Percentiles rank a stretch among this genome's conserved stretches.
Conservation (phyloP, 192 early-diverging fungal species). For the Diversispora epigaea region DNA sequence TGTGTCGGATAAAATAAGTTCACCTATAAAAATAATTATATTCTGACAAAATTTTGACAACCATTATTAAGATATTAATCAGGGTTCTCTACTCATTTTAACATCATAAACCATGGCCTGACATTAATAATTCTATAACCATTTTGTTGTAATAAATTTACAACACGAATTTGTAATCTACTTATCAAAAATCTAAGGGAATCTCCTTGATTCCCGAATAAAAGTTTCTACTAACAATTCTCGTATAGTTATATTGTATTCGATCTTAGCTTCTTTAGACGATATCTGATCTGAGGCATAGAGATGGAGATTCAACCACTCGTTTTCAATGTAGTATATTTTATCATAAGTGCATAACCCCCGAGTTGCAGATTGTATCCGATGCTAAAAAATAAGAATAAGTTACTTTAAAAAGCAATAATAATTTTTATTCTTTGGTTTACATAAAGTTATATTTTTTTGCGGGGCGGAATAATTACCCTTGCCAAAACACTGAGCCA, state of each 20-base stretch:
- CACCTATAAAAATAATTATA: slow-evolving; percentile 5
- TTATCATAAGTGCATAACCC: slow-evolving; percentile 8
- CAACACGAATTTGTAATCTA: neutral
- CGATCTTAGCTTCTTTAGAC: neutral
- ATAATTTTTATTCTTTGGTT: no score
- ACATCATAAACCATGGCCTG: neutral
- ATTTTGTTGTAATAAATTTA: slow-evolving; percentile 15
- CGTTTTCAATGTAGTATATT: slow-evolving; percentile 21
- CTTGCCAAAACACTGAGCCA: slow-evolving; percentile 4
- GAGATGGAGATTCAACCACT: slow-evolving; percentile 1
- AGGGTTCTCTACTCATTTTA: neutral
- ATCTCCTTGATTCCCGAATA: slow-evolving; percentile 2
- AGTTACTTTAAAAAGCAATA: no score
- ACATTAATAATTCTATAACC: neutral
- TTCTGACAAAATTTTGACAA: neutral
- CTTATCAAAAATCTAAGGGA: neutral
- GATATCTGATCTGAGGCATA: slow-evolving; percentile 11
- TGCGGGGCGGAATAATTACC: neutral
- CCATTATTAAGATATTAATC: slow-evolving; percentile 7
- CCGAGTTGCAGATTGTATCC: slow-evolving; percentile 1
- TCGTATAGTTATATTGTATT: neutral
- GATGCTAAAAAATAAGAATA: slow-evolving; percentile 24
- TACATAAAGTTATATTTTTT: no score
- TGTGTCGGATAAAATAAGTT: neutral
- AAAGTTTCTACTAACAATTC: neutral